Evolutionary conservation across 768 basidiomycete species (phyloP).

Genomic region (Calocybe cyanea): DNA sequence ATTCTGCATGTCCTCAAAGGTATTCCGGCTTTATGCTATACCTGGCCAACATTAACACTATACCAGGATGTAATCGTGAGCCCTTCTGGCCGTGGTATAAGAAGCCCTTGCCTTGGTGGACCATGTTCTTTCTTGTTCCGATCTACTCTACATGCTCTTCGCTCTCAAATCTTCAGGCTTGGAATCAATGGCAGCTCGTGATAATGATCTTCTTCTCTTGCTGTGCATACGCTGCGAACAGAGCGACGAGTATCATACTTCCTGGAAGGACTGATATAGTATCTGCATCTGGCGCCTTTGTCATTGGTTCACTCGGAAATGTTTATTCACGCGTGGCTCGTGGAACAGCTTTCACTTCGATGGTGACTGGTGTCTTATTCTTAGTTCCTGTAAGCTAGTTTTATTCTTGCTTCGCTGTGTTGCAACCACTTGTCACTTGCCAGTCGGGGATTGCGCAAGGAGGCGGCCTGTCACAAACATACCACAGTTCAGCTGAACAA

Average conservation of each 20-base stretch:
- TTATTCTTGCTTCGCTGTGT: not conserved
- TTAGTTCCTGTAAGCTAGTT: constrained; percentile 79
- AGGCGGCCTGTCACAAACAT: constrained; percentile 63
- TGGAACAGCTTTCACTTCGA: constrained; percentile 84
- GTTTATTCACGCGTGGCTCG: constrained; percentile 71
- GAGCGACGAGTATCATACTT: constrained; percentile 54
- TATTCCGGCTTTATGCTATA: constrained; percentile 16
- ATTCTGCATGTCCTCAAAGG: constrained; percentile 47
- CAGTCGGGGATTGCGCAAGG: constrained; percentile 77
- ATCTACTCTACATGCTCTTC: constrained; percentile 72
- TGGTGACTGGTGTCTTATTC: constrained; percentile 93
- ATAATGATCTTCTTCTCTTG: constrained; percentile 81
- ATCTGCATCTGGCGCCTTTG: constrained; percentile 74
- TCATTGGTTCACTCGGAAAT: constrained; percentile 77
- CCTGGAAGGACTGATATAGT: constrained; percentile 70
- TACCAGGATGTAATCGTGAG: constrained; percentile 79
- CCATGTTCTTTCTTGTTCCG: constrained; percentile 73
- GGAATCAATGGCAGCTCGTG: constrained; percentile 64
- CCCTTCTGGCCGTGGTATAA: constrained; percentile 74
- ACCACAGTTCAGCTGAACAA: constrained; percentile 57
- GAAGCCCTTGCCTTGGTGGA: constrained; percentile 79
- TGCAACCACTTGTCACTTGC: not conserved
- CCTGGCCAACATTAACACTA: constrained; percentile 21
- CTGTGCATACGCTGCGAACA: constrained; percentile 68
- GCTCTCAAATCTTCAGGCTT: constrained; percentile 70